Evolutionary conservation across 306 rosid genomes (phyloP).

Genomic region (Vachellia collinsii): DNA sequence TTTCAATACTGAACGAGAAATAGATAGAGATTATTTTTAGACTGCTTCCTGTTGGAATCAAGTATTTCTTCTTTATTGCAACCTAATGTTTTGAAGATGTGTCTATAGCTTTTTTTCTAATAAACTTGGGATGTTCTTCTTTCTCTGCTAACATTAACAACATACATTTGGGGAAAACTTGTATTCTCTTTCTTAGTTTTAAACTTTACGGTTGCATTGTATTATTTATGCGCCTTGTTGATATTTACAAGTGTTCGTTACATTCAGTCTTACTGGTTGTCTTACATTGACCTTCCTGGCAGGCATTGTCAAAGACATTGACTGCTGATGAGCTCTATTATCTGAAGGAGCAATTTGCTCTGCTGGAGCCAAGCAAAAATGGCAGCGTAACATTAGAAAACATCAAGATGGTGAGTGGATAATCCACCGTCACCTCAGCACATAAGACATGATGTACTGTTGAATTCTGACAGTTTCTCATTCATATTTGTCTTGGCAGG

Average conservation of each 20-base stretch:
- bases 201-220: background rate
- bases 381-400: slow-evolving; percentile 61
- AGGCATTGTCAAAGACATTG: slow-evolving; percentile 76
- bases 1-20: slow-evolving; percentile 17
- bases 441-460: background rate
- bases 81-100: background rate
- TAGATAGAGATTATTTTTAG: background rate
- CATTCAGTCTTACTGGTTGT: background rate
- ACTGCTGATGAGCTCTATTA: slow-evolving; percentile 69
- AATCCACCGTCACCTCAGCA: slow-evolving; percentile 24
- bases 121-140: background rate
- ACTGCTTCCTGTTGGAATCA: slow-evolving; percentile 9
- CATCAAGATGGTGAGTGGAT: slow-evolving; percentile 48
- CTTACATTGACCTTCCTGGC: slow-evolving; percentile 28
- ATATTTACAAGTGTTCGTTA: background rate
- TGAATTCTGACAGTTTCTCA: slow-evolving; percentile 5
- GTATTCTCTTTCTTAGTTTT: background rate
- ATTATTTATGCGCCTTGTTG: background rate
- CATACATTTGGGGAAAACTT: background rate
- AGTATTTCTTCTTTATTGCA: background rate
- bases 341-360: slow-evolving; percentile 66
- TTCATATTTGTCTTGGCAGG: slow-evolving; percentile 47
- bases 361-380: slow-evolving; percentile 65
- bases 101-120: background rate
- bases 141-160: background rate